A percentile compares a stretch with the other conserved stretches of the same genome.
Conservation (phyloP, 352 stramenopile species). For the Pythium pyrilobum region DNA sequence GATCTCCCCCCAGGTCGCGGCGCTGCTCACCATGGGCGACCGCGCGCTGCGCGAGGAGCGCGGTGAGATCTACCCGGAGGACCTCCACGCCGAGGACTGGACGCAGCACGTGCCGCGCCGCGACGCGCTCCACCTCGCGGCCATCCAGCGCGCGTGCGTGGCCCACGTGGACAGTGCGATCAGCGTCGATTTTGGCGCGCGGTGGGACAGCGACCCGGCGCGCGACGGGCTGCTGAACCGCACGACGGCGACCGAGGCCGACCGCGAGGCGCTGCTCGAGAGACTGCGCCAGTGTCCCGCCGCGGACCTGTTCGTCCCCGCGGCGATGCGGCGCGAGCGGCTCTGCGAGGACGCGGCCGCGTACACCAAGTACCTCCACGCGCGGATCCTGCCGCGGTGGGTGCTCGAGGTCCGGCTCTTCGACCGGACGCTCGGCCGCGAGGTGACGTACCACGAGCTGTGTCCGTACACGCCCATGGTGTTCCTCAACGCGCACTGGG, state of each 20-base stretch:
- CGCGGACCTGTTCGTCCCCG: conserved; percentile 50
- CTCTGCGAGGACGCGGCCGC: conserved; percentile 60
- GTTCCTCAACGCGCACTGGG: conserved; percentile 28
- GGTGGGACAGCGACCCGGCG: not conserved
- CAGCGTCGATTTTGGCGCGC: not conserved
- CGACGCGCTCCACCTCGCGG: conserved; percentile 43
- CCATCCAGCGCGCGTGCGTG: conserved; percentile 45
- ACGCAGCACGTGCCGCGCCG: not conserved
- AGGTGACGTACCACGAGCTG: conserved; percentile 26
- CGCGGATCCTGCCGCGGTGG: conserved; percentile 27
- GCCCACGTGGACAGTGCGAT: conserved; percentile 39
- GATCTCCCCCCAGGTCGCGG: not conserved
- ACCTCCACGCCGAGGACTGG: conserved; percentile 10
- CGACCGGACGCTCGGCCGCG: not conserved
- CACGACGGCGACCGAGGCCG: conserved; percentile 2
- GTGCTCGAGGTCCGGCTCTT: conserved; percentile 18
- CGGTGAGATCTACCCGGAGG: conserved; percentile 9
- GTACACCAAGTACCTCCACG: conserved; percentile 38
- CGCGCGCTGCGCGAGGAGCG: not conserved
- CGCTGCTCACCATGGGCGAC: conserved; percentile 5
- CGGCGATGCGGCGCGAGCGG: conserved; percentile 26
- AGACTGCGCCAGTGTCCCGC: conserved; percentile 42
- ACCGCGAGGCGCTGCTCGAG: conserved; percentile 31
- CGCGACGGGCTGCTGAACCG: conserved; percentile 23
- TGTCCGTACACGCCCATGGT: conserved; percentile 21